These are phyloP conservation scores for Rosa rugosa DNA, from an alignment of 306 rosid species.

Conservation along the genomic window DNA sequence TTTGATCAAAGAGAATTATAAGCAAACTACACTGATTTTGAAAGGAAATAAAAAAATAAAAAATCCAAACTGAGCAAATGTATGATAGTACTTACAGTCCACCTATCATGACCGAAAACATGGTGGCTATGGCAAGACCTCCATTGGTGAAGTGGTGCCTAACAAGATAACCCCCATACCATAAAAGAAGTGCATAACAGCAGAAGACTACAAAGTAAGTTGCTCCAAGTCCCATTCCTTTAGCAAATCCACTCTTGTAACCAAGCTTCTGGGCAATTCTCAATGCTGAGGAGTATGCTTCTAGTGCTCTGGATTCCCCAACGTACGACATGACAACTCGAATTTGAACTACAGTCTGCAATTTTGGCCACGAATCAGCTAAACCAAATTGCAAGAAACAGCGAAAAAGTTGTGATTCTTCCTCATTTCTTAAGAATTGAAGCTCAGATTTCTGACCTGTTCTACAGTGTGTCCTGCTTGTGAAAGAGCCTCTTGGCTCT, in stretches of 20 bases:
- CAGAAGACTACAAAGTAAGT: constrained; percentile 98
- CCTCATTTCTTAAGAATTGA: not conserved
- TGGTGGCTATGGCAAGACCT: constrained; percentile 96
- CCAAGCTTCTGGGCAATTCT: constrained; percentile 78
- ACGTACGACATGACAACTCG: constrained; percentile 81
- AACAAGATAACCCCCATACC: constrained; percentile 97
- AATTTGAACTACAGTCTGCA: constrained; percentile 88
- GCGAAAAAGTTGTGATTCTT: not conserved
- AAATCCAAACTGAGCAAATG: constrained; percentile 10
- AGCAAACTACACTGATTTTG: not conserved
- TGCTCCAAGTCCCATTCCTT: constrained; percentile 96
- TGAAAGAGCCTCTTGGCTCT: constrained; percentile 88
- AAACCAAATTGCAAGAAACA: constrained; percentile 29
- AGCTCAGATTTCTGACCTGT: constrained; percentile 56
- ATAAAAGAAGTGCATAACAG: constrained; percentile 90
- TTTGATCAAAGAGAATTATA: constrained; percentile 15
- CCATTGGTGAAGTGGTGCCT: constrained; percentile 91
- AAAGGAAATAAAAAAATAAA: not conserved
- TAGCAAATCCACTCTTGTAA: constrained; percentile 83
- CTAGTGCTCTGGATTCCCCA: constrained; percentile 75
- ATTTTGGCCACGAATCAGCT: constrained; percentile 28
- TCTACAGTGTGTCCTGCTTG: constrained; percentile 92
- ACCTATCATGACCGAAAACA: constrained; percentile 97
- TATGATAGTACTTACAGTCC: constrained; percentile 67
- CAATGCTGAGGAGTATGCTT: constrained; percentile 72